phyloP scores from a whole-genome alignment of 192 early-diverging fungal genomes.

The Backusella circina region DNA sequence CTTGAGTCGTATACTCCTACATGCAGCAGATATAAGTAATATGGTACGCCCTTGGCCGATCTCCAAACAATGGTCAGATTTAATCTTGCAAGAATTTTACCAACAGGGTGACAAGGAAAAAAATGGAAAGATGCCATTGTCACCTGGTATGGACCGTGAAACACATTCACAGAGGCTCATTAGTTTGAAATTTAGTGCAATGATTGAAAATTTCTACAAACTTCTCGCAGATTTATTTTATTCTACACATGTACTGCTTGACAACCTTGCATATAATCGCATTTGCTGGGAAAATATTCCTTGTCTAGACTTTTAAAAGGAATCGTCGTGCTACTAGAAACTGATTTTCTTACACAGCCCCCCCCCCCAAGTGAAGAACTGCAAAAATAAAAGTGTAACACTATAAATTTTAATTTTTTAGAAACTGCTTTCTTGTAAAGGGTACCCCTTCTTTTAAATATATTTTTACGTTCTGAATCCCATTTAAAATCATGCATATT shows the following conservation, averaged over 20 bases:
- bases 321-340: neutral
- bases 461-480: too few species aligned
- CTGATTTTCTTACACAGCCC: too few species aligned
- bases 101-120: conserved; percentile 81
- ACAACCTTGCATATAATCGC: conserved; percentile 5
- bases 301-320: neutral
- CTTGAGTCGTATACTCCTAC: conserved; percentile 61
- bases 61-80: conserved; percentile 85
- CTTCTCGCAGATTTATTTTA: conserved; percentile 72
- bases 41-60: conserved; percentile 73
- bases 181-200: conserved; percentile 62
- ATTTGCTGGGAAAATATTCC: neutral
- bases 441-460: too few species aligned
- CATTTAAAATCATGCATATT: too few species aligned
- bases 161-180: conserved; percentile 63
- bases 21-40: conserved; percentile 85
- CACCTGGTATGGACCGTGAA: conserved; percentile 82
- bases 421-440: too few species aligned
- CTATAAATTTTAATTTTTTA: too few species aligned
- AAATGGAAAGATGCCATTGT: conserved; percentile 59
- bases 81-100: conserved; percentile 79
- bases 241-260: conserved; percentile 52
- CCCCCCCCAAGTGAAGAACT: too few species aligned
- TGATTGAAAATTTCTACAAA: conserved; percentile 82
- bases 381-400: too few species aligned